Evolutionary conservation across 805 yeast genomes (phyloP).

Genomic region (Wilhelminamyces savonicus): DNA sequence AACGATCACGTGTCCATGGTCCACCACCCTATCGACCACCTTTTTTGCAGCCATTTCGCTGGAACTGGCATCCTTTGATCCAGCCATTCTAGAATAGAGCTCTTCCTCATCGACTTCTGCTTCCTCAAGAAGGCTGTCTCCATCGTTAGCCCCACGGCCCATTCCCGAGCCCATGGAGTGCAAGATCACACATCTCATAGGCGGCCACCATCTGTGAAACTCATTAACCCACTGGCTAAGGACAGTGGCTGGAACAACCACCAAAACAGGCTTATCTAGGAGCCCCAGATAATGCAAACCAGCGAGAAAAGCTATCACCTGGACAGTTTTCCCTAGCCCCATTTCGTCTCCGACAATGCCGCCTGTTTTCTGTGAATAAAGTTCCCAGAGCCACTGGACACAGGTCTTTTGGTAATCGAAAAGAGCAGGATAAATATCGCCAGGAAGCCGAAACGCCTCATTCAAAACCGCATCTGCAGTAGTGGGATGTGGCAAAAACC

Average conservation of each 20-base stretch:
- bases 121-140: constrained; percentile 29
- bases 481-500: constrained; percentile 72
- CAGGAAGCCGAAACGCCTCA: constrained; percentile 71
- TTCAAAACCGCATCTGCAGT: constrained; percentile 70
- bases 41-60: constrained; percentile 37
- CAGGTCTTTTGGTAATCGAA: constrained; percentile 95
- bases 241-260: constrained; percentile 97
- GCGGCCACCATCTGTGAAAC: constrained; percentile 98
- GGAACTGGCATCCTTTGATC: too few relatives aligned
- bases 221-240: constrained; percentile 97
- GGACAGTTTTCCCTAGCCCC: constrained; percentile 97
- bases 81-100: too few relatives aligned
- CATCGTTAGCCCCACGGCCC: constrained; percentile 26
- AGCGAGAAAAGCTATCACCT: constrained; percentile 84
- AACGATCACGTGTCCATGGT: constrained; percentile 74
- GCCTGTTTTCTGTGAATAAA: constrained; percentile 83
- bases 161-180: constrained; percentile 93
- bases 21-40: constrained; percentile 51
- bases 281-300: constrained; percentile 79
- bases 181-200: constrained; percentile 74
- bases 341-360: constrained; percentile 97
- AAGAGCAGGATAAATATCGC: constrained; percentile 79
- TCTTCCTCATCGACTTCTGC: constrained; percentile 33
- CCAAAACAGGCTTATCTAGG: constrained; percentile 68
- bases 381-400: constrained; percentile 96